Base-by-base conservation (phyloP, 2,329 filamentous ascomycete genomes). In the Epichloe hybrida region DNA sequence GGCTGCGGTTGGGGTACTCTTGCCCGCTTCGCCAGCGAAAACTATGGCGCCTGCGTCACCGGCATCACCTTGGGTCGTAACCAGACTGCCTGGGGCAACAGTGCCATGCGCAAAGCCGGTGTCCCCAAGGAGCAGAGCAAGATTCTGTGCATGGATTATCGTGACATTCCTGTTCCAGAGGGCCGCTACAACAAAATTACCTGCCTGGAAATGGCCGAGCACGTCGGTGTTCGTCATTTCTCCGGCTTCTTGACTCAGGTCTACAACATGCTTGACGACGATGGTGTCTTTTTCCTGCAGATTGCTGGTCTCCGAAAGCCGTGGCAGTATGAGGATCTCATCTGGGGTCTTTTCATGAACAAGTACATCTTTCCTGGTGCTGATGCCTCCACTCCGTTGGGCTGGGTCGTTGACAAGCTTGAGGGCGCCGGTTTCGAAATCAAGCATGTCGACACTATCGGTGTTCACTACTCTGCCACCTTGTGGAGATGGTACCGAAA, bases 341-440 rank as follows among this genome's bases (percentile, higher is more conserved):
- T 91, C 68, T 97, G 93, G 93, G 93, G 93, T 66, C 79, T 97
- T 45, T 97, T 96, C 79, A 95, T 97, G 89, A 97, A 97, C 83
- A 96, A 95, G 75, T 95, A 97, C 71, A 78, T 97, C 68, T 97
- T 97, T 80, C 93, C 90, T 36, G 93, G 93, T 66, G 93, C 93
- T 48, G 93, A 97, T 66, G 93, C 93, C 49, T 95, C 88, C 42
- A 95, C 89, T 52, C 93, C 93, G 48, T 81, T 98, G 46, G 88
- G 88, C 59, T 93, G 84, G 70, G 88, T 93, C 61, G 75, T 95
- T 60, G 81, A 88, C 68, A 82, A 81, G 64, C 79, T 96, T 20
- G 93, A 98, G 73, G 83, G 79, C 52, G 84, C 65, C 39, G 66
- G 66, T 38, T 69, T 69, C 37, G 93, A 97, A 70, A 74, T 97